Evolutionary conservation across 306 rosid genomes (phyloP).

Genomic region (Malus domestica): ASM211411v1 NC_041805.1:26888001-26888500

Average conservation of each 20-base stretch:
- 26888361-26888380: conserved; percentile 17
- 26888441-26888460: conserved; percentile 82
- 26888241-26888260: conserved; percentile 34
- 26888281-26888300: conserved; percentile 18
- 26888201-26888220: conserved; percentile 16
- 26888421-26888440: conserved; percentile 40
- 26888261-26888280: conserved; percentile 35
- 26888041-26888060: background rate
- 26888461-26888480: conserved; percentile 29
- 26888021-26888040: background rate
- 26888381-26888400: conserved; percentile 24
- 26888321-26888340: conserved; percentile 15
- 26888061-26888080: background rate
- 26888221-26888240: conserved; percentile 22
- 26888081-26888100: conserved; percentile 17
- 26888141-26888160: conserved; percentile 29
- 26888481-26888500: conserved; percentile 32
- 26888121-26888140: conserved; percentile 21
- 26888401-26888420: conserved; percentile 9
- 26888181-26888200: conserved; percentile 17
- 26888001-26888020: background rate
- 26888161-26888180: conserved; percentile 34
- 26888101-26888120: conserved; percentile 16
- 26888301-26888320: conserved; percentile 19
- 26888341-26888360: conserved; percentile 16